A percentile compares a stretch with the other conserved stretches of the same genome.
These are phyloP conservation scores for Ceriops zippeliana DNA, from an alignment of 345 rosid genomes.

Conservation along the genomic window DNA sequence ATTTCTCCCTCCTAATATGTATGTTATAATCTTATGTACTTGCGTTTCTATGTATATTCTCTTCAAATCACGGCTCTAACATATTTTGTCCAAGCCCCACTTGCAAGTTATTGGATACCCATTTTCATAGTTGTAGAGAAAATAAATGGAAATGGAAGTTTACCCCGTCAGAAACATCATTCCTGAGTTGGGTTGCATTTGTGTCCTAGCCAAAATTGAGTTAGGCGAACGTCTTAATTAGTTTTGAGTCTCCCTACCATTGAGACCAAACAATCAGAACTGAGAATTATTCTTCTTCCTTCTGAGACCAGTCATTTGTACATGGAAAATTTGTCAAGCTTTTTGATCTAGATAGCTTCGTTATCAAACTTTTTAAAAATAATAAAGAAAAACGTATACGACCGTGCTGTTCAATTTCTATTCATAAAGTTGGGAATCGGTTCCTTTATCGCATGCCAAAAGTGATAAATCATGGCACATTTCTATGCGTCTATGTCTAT, in stretches of 20 bases:
- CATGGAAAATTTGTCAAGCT: too few relatives aligned
- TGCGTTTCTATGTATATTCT: constrained; percentile 29
- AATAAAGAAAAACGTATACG: too few relatives aligned
- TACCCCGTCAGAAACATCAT: constrained; percentile 7
- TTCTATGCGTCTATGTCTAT: too few relatives aligned
- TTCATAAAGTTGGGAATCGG: too few relatives aligned
- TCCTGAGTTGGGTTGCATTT: constrained; percentile 4
- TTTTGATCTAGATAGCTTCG: too few relatives aligned
- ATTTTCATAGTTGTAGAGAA: neutral
- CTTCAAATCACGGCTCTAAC: constrained; percentile 18
- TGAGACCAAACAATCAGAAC: too few relatives aligned
- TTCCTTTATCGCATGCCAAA: too few relatives aligned
- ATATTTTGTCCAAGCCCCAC: constrained; percentile 18
- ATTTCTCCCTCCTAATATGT: constrained; percentile 30
- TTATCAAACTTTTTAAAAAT: too few relatives aligned
- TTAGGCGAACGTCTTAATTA: constrained; percentile 7
- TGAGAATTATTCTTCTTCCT: too few relatives aligned
- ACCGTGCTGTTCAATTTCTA: too few relatives aligned
- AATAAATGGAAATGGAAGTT: neutral
- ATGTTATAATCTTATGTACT: constrained; percentile 14
- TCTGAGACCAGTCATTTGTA: too few relatives aligned
- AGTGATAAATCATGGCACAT: too few relatives aligned
- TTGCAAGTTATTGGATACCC: constrained; percentile 14
- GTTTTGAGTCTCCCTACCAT: neutral
- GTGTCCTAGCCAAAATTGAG: neutral